A percentile compares a stretch with the other conserved stretches of the same genome.
phyloP scores from a whole-genome alignment of 2,329 filamentous ascomycete species.

The Pseudocercospora eumusae region DNA sequence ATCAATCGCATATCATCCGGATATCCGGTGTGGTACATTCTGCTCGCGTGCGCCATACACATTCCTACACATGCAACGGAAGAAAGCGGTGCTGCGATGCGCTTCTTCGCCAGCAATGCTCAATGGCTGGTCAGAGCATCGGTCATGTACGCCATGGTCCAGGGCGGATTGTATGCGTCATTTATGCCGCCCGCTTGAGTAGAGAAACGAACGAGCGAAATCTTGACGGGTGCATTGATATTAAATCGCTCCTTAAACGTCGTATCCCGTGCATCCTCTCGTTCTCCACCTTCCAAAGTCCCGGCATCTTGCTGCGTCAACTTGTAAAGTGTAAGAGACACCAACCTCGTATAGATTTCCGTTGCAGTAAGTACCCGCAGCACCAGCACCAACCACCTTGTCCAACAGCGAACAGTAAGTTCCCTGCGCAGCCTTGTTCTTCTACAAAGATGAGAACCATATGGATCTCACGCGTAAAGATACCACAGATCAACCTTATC shows the following conservation, averaged over 20 bases:
- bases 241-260: too few species aligned
- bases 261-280: background rate
- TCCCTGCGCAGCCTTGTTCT: slow-evolving; percentile 31
- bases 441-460: slow-evolving; percentile 33
- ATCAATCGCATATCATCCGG: slow-evolving; percentile 85
- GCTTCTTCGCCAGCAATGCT: slow-evolving; percentile 19
- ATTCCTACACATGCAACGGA: slow-evolving; percentile 6
- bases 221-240: too few species aligned
- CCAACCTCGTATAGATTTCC: slow-evolving; percentile 15
- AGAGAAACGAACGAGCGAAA: too few species aligned
- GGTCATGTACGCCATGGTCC: slow-evolving; percentile 78
- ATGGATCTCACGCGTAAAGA: slow-evolving; percentile 13
- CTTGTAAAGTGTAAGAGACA: slow-evolving; percentile 14
- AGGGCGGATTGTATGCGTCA: slow-evolving; percentile 80
- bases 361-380: slow-evolving; percentile 14
- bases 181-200: slow-evolving; percentile 79
- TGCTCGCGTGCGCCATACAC: slow-evolving; percentile 60
- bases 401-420: slow-evolving; percentile 34
- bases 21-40: slow-evolving; percentile 88
- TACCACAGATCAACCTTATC: too few species aligned
- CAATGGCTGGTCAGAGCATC: slow-evolving; percentile 63
- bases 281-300: background rate
- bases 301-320: slow-evolving; percentile 14
- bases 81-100: background rate
- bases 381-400: slow-evolving; percentile 17